These are phyloP conservation scores for Psilocybe mexicana DNA, from an alignment of 1,284 basidiomycete genomes.

Conservation along the genomic window DNA sequence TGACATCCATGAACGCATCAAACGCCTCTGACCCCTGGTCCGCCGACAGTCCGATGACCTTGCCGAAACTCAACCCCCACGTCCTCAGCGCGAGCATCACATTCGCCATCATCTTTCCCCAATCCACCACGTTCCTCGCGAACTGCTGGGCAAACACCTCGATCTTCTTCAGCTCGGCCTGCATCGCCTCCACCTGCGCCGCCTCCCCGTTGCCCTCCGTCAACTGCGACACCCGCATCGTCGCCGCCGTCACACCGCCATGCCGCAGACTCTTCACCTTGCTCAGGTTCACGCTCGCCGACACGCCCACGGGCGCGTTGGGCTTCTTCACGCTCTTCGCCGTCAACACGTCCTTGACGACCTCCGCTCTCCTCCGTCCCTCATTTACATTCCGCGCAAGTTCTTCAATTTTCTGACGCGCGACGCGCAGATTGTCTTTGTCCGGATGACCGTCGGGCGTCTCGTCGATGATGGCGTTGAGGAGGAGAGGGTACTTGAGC, in stretches of 20 bases:
- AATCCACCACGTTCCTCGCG: slow-evolving; percentile 58
- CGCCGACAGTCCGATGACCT: slow-evolving; percentile 62
- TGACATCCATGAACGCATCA: slow-evolving; percentile 66
- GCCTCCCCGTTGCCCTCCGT: slow-evolving; percentile 49
- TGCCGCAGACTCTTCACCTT: slow-evolving; percentile 55
- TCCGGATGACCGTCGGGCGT: slow-evolving; percentile 81
- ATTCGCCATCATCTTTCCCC: slow-evolving; percentile 52
- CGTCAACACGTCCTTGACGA: slow-evolving; percentile 72
- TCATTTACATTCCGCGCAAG: slow-evolving; percentile 89
- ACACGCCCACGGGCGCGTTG: slow-evolving; percentile 46
- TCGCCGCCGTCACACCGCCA: slow-evolving; percentile 26
- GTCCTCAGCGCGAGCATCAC: slow-evolving; percentile 47
- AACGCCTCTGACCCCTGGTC: slow-evolving; percentile 63
- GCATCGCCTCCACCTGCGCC: slow-evolving; percentile 52
- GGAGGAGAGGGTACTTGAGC: slow-evolving; percentile 88
- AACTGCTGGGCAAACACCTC: slow-evolving; percentile 59
- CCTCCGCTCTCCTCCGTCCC: slow-evolving; percentile 80
- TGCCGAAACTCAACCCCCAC: slow-evolving; percentile 68
- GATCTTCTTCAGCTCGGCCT: slow-evolving; percentile 53
- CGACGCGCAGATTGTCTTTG: slow-evolving; percentile 62
- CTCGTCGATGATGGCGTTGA: slow-evolving; percentile 76
- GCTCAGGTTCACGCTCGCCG: slow-evolving; percentile 56
- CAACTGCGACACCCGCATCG: slow-evolving; percentile 20
- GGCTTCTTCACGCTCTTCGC: slow-evolving; percentile 52
- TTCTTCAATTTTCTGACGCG: slow-evolving; percentile 70